A percentile compares a stretch with the other conserved stretches of the same genome.
Conservation (phyloP, 1,139 yeast species). For the Geotrichum restrictum region DNA sequence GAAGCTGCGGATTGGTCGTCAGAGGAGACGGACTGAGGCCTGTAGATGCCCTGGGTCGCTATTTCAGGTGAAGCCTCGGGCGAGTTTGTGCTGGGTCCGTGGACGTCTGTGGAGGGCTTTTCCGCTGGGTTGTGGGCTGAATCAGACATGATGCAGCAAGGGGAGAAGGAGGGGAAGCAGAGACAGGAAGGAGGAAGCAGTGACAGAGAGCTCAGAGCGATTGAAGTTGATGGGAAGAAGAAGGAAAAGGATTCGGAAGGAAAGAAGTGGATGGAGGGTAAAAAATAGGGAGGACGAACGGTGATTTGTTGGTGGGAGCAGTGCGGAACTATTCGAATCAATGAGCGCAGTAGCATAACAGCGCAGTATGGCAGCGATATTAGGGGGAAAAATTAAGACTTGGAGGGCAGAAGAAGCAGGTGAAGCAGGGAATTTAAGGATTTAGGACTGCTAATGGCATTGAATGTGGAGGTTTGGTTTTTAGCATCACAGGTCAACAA, state of each 20-base stretch:
- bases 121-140: not conserved
- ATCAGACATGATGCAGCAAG: not conserved
- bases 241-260: not conserved
- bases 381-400: too few species aligned
- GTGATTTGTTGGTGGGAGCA: slow-evolving; percentile 10
- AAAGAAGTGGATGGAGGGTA: too few species aligned
- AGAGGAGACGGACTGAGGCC: slow-evolving; percentile 1
- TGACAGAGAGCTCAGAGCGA: not conserved
- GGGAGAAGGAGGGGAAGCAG: not conserved
- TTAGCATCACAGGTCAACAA: too few species aligned
- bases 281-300: not conserved
- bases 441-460: too few species aligned
- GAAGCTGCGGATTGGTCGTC: not conserved
- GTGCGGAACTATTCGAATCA: too few species aligned
- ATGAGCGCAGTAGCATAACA: too few species aligned
- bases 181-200: not conserved
- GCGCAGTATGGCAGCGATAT: too few species aligned
- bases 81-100: not conserved
- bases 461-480: too few species aligned
- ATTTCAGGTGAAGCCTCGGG: slow-evolving; percentile 11
- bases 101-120: not conserved
- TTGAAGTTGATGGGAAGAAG: slow-evolving; percentile 3
- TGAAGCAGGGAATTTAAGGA: too few species aligned
- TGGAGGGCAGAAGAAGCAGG: too few species aligned
- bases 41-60: slow-evolving; percentile 7